These are phyloP conservation scores for Rosa persica DNA, from an alignment of 306 rosid species.

Conservation along the genomic window DNA sequence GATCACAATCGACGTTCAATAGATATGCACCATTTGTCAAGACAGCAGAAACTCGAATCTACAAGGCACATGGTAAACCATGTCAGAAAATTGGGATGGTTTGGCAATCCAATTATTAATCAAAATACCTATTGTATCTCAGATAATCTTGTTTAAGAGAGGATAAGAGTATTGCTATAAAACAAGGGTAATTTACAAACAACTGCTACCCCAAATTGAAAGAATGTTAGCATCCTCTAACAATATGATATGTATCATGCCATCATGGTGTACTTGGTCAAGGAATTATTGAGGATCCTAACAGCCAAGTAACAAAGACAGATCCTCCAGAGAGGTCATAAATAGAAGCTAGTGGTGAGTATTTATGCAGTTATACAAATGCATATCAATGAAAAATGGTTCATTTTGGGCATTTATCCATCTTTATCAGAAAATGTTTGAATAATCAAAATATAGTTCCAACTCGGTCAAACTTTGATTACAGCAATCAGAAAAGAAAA, in stretches of 20 bases:
- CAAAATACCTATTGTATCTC: constrained; percentile 8
- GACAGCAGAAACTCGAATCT: constrained; percentile 99
- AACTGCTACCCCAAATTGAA: neutral
- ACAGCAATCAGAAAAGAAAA: neutral
- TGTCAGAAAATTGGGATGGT: constrained; percentile 27
- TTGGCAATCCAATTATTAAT: constrained; percentile 2
- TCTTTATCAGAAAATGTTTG: neutral
- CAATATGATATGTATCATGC: neutral
- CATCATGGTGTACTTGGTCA: neutral
- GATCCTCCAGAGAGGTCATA: neutral
- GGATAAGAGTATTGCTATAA: neutral
- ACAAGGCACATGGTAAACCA: constrained; percentile 30
- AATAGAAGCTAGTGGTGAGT: neutral
- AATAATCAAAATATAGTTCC: neutral
- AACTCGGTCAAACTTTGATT: neutral
- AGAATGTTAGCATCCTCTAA: neutral
- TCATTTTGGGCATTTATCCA: neutral
- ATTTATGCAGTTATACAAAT: neutral
- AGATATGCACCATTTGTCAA: constrained; percentile 97
- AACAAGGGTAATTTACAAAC: neutral
- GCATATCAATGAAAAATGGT: neutral
- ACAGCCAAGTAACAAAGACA: neutral
- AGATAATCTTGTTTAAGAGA: neutral
- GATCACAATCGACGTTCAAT: constrained; percentile 96
- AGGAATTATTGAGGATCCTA: neutral